phyloP scores from a whole-genome alignment of 2,329 filamentous ascomycete genomes.

The Cordyceps javanica region DNA sequence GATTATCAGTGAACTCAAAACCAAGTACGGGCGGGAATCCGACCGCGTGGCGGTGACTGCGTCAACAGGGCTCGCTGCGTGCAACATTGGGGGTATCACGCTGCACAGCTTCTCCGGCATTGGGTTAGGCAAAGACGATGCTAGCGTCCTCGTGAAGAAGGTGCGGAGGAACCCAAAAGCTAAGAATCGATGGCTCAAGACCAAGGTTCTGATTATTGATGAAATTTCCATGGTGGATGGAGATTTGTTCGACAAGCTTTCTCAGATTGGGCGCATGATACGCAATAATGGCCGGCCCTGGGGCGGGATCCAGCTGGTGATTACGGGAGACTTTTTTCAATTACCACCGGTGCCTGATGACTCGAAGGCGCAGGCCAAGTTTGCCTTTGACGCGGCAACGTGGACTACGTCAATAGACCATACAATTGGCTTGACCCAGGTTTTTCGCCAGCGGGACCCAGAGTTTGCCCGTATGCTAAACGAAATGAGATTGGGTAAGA shows the following conservation, averaged over 20 bases:
- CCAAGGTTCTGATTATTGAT: constrained; percentile 83
- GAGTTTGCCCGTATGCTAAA: constrained; percentile 93
- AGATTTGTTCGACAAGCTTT: constrained; percentile 93
- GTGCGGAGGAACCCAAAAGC: constrained; percentile 84
- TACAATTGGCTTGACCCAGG: constrained; percentile 89
- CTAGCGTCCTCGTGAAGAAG: constrained; percentile 76
- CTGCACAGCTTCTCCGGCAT: constrained; percentile 96
- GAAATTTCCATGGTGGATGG: constrained; percentile 99
- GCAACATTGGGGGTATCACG: constrained; percentile 93
- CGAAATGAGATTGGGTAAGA: constrained; percentile 86
- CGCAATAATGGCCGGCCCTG: constrained; percentile 89
- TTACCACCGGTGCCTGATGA: constrained; percentile 85
- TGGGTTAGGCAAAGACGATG: constrained; percentile 86
- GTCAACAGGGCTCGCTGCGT: constrained; percentile 91
- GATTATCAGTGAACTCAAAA: constrained; percentile 75
- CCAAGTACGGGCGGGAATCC: constrained; percentile 68
- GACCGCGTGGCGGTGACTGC: constrained; percentile 90
- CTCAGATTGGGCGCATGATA: constrained; percentile 75
- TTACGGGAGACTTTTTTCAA: constrained; percentile 98
- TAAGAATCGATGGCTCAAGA: constrained; percentile 80
- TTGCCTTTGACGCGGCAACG: constrained; percentile 85
- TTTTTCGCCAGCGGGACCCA: constrained; percentile 90
- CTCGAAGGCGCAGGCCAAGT: constrained; percentile 65
- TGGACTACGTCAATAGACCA: constrained; percentile 93
- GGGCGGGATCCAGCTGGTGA: constrained; percentile 90